Base-by-base conservation (phyloP, 1,139 yeast genomes). In the Candida sanyaensis region DNA sequence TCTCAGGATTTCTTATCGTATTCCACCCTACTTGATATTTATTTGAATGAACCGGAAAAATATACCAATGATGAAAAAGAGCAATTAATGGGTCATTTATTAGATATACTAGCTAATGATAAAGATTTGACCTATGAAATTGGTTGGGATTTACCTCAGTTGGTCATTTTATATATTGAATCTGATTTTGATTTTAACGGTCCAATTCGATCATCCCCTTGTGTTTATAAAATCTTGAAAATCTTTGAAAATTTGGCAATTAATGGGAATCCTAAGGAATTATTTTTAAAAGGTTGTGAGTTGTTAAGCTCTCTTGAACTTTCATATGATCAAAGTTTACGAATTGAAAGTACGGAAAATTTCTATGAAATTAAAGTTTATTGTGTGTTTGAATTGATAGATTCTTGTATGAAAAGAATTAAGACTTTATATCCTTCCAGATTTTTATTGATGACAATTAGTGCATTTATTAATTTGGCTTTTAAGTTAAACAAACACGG, bases 121-220 rank as follows among this genome's bases (percentile, higher is more conserved):
- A 63, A 72, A 27, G 73, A 74, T n/a, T 64, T 89, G 33, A 71
- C 84, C 0, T 71, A 77, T 50, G 88, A 86, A 56, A 80, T 89
- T 50, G 96, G 96, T 1, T 91, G 97, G 97, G 97, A 91, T 63
- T 62, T 91, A 23, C 97, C 96, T 0, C 77, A 73, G 30, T 61
- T 88, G 40, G 58, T 91, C 17, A 60, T 88, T 38, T 64, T 67
- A 4, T 82, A 71, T 55, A 54, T 80, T 12, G 79, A 70, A 28
- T 62, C 59, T 40, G 67, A 56, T 49, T 60, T 53, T 43, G 51
- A 57, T 21, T 59, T 61, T 17, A 49, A 47, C 3, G 49, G 43
- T 2, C 46, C 63, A 1, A 53, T 75, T 21, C 60, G 77, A 40
- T 30, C 48, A 3, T 66, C 69, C 5, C 79, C 80, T 3, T 61